A percentile compares a stretch with the other conserved stretches of the same genome.
Evolutionary conservation across 106 monocot species (phyloP).

Genomic region (Cymbidium sinense): DNA sequence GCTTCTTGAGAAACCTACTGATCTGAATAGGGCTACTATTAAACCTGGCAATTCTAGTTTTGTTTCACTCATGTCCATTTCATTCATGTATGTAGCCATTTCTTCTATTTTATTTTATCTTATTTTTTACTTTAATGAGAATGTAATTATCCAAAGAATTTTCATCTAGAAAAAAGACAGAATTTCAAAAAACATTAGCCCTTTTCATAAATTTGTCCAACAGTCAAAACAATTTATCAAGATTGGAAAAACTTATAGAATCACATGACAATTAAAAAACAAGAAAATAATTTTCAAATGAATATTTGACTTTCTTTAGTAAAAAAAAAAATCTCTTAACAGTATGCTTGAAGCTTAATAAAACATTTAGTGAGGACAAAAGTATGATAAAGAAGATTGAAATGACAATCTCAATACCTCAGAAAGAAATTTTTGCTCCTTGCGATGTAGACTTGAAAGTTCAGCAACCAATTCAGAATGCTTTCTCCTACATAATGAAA

Average conservation of each 20-base stretch:
- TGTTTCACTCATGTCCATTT: no score
- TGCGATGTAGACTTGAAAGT: slow-evolving; percentile 58
- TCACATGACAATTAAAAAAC: neutral
- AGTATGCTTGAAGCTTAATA: neutral
- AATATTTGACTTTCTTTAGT: neutral
- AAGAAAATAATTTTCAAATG: neutral
- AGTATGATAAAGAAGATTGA: neutral
- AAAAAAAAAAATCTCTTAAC: neutral
- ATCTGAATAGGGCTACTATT: no score
- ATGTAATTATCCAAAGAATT: no score
- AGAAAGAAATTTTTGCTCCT: slow-evolving; percentile 71
- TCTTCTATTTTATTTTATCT: no score
- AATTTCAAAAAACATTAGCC: no score
- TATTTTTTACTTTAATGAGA: no score
- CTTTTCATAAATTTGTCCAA: no score
- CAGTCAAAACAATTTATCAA: no score
- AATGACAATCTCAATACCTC: slow-evolving; percentile 42
- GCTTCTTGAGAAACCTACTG: no score
- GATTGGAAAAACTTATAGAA: neutral
- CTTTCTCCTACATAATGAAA: slow-evolving; percentile 52
- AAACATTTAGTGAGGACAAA: neutral
- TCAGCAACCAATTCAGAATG: slow-evolving; percentile 72
- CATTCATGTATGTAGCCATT: no score
- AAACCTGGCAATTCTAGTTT: no score
- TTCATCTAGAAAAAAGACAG: no score